Conservation (phyloP, 805 yeast genomes). For the Teunomyces kruisii region DNA sequence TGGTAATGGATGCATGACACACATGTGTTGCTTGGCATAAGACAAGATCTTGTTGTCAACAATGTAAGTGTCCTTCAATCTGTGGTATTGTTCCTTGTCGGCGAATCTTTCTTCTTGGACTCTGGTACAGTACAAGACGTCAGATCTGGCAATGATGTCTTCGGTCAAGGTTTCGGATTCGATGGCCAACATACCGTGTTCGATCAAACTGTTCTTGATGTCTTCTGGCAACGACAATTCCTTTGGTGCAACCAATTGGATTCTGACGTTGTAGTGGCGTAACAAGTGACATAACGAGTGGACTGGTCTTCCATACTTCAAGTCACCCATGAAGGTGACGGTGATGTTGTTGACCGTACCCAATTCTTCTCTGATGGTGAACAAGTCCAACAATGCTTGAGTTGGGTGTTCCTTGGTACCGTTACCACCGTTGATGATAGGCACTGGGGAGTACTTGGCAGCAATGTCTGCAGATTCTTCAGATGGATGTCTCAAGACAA, state of each 20-base stretch:
- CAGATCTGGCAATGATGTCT: slow-evolving; percentile 84
- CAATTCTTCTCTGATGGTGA: slow-evolving; percentile 97
- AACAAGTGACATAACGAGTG: slow-evolving; percentile 91
- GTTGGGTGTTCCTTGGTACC: slow-evolving; percentile 99
- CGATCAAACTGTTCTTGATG: slow-evolving; percentile 63
- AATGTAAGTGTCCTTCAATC: slow-evolving; percentile 86
- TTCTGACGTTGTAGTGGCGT: slow-evolving; percentile 87
- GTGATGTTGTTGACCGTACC: slow-evolving; percentile 98
- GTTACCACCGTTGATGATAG: slow-evolving; percentile 96
- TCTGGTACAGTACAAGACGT: slow-evolving; percentile 96
- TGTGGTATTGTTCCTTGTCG: slow-evolving; percentile 71
- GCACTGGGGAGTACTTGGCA: slow-evolving; percentile 94
- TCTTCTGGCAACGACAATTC: slow-evolving; percentile 82
- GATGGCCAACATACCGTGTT: slow-evolving; percentile 64
- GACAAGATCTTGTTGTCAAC: slow-evolving; percentile 90
- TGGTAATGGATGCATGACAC: slow-evolving; percentile 98
- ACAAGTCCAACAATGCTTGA: slow-evolving; percentile 94
- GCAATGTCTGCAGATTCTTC: slow-evolving; percentile 92
- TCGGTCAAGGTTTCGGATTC: slow-evolving; percentile 80
- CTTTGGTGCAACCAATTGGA: slow-evolving; percentile 88
- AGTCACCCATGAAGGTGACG: slow-evolving; percentile 98
- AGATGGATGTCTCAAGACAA: slow-evolving; percentile 94
- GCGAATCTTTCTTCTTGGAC: slow-evolving; percentile 95
- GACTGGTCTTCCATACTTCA: slow-evolving; percentile 97
- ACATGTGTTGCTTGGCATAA: slow-evolving; percentile 97